Base-by-base conservation (phyloP, 306 rosid species). In the Vicia faba region DNA sequence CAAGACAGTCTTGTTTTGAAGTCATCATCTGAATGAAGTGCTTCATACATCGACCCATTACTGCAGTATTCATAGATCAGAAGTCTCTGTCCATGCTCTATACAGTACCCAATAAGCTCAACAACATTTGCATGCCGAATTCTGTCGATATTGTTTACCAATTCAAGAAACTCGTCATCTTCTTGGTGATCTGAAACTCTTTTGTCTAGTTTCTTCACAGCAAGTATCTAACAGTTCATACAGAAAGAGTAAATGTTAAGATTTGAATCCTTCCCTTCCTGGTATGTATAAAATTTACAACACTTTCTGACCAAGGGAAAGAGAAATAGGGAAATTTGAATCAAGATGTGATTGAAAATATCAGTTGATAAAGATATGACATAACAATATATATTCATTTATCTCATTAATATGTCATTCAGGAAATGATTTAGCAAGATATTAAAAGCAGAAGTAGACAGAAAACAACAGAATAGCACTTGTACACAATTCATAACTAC, bases 21-120 rank as follows among this genome's bases (percentile, higher is more conserved):
- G 67, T 89, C 98, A 61, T 87, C 87, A 25, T 85, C 88, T 31
- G 81, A 76, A 83, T 92, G 98, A 67, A 92, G 76, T 51, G 84
- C 85, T 71, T 87, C 96, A 61, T 84, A 84, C 70, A 92, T 83
- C 3, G 98, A 78, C 45, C 96, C 92, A 60, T 83, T 80, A 75
- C 83, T 83, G 80, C 96, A 92, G 76, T 87, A 89, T 81, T 92
- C 96, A 19, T 83, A 80, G 72, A 89, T 78, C 20, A 92, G 85
- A 84, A 89, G 96, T 83, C 88, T 89, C 75, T 89, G 87, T 50
- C 88, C 96, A 73, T 89, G 84, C 84, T 89, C 96, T 20, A 88
- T 76, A 78, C 96, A 87, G 74, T 87, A 92, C 23, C 98, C 98
- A 44, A 82, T 46, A 48, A 89, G 95, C 84, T 83, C 89, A 44